Evolutionary conservation across 2,329 filamentous ascomycete genomes (phyloP).

Genomic region (Verticillium dahliae): DNA sequence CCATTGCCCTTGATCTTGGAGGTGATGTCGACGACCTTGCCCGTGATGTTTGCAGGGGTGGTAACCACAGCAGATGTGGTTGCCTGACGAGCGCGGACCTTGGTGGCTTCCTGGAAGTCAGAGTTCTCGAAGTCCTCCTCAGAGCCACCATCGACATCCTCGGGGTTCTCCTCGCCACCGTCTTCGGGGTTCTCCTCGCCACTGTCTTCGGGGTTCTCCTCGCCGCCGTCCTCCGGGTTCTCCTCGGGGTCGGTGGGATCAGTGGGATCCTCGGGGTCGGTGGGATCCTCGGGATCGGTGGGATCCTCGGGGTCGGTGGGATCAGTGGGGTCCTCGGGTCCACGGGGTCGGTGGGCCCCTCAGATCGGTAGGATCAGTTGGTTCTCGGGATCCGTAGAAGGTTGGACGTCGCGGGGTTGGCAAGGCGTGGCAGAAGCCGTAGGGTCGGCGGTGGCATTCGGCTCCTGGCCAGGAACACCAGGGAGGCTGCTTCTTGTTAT

Average conservation of each 20-base stretch:
- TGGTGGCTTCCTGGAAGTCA: not conserved
- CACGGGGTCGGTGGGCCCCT: not conserved
- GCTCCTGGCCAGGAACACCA: not conserved
- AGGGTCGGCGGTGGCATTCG: not conserved
- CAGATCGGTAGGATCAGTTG: not conserved
- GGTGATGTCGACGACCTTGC: slow-evolving; percentile 1
- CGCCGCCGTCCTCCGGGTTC: not conserved
- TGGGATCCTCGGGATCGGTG: not conserved
- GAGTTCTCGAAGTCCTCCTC: not conserved
- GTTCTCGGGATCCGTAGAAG: not conserved
- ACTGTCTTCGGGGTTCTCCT: not conserved
- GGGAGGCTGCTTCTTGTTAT: not conserved
- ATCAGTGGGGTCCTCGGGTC: not conserved
- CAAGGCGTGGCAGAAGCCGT: not conserved
- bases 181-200: not conserved
- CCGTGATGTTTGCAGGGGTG: not conserved
- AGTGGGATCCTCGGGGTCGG: not conserved
- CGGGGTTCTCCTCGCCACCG: not conserved
- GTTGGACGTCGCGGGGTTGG: not conserved
- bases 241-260: not conserved
- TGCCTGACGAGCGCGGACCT: not conserved
- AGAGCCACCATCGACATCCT: not conserved
- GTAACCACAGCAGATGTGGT: not conserved
- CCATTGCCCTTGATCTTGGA: slow-evolving; percentile 1
- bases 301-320: not conserved